Evolutionary conservation across 108 stramenopile genomes (phyloP), one percentile per base, ranked within the genome.

Genomic region (Mediolabrus comicus): DNA sequence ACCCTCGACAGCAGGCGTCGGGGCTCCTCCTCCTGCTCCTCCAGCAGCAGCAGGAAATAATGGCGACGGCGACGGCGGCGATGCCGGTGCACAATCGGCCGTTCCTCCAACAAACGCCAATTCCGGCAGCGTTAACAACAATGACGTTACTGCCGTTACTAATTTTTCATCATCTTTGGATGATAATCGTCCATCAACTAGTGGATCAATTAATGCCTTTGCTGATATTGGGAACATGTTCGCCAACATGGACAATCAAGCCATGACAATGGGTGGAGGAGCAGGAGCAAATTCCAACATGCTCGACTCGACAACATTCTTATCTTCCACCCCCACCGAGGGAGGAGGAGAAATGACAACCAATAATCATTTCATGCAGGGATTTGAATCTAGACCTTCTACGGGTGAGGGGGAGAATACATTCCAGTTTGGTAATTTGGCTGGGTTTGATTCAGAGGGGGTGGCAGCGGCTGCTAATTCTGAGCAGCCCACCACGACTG

Each of bases 61-160:
- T 22, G 46, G 46, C 46, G 46, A 49, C 46, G 46, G 46, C 46
- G 46, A n/a, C n/a, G n/a, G n/a, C n/a, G 46, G 46, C 46, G 46
- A 49, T 22, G 46, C 19, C 46, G 46, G 46, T 8, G 46, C 46
- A 49, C 22, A 17, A 33, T 33, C 33, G 3, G 3, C 33, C 33
- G 33, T 33, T 24, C 46, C 22, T 14, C 16, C 46, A 9, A 1
- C 46, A n/a, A n/a, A n/a, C 46, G 19, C 46, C 46, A 49, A 49
- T 22, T n/a, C 14, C 16, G 16, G 16, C 46, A 22, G 17, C 46
- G 22, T 17, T 22, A 49, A 49, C 46, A 49, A 49, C 46, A 8
- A 4, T 17, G 41, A 0, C 5, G 46, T 5, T 49, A n/a, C 19
- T 22, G 22, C 7, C 46, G 46, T 22, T 24, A 22, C 46, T 22